Conservation (phyloP, 1,139 yeast genomes). For the Candida sp. region DNA sequence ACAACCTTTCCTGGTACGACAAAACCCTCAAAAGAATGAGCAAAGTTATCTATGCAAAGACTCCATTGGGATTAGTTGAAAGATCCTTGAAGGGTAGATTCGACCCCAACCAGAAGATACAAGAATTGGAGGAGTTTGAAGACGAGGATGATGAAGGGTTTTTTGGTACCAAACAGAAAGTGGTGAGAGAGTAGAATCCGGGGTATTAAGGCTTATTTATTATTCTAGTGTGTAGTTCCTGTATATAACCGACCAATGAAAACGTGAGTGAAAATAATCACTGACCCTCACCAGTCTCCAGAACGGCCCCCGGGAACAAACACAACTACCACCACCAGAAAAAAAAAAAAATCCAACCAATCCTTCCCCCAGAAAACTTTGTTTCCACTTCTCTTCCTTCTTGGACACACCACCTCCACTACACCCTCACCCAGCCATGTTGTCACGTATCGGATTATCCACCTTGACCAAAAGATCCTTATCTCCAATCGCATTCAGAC, state of each 20-base stretch:
- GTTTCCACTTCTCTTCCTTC: not conserved
- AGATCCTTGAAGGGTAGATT: conserved; percentile 45
- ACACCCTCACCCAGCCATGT: conserved; percentile 20
- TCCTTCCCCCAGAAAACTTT: conserved; percentile 2
- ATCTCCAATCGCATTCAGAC: conserved; percentile 6
- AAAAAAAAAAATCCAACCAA: not conserved
- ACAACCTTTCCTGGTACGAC: conserved; percentile 40
- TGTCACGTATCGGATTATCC: conserved; percentile 34
- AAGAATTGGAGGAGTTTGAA: conserved; percentile 48
- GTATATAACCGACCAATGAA: conserved; percentile 7
- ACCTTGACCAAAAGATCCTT: conserved; percentile 7
- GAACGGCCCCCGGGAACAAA: not conserved
- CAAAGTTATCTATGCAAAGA: conserved; percentile 42
- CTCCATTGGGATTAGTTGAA: conserved; percentile 49
- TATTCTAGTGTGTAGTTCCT: not conserved
- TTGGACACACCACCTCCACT: not conserved
- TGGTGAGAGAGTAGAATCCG: not conserved
- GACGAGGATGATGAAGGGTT: conserved; percentile 41
- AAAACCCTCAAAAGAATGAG: conserved; percentile 37
- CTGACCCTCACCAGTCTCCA: not conserved
- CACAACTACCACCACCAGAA: not conserved
- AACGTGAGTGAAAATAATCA: conserved; percentile 3
- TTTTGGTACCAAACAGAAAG: not conserved
- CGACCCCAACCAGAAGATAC: conserved; percentile 36
- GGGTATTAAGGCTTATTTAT: not conserved